These are phyloP conservation scores for Neocallimastix lanati DNA, from an alignment of 192 early-diverging fungal genomes.

Conservation along the genomic window DNA sequence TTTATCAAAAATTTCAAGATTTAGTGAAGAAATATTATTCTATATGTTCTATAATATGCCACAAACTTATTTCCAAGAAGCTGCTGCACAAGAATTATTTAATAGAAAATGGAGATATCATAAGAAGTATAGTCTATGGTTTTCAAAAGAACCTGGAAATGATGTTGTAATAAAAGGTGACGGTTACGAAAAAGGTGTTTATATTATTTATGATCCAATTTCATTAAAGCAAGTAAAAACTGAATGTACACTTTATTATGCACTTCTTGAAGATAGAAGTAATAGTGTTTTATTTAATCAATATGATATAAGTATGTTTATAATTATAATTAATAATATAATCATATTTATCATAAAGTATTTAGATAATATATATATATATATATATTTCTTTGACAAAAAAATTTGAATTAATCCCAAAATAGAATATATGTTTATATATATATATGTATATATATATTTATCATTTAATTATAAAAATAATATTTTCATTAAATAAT, in stretches of 20 bases:
- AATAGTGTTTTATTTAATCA: not conserved
- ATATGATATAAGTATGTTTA: not conserved
- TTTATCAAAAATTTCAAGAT: not conserved
- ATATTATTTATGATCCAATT: not conserved
- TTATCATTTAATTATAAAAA: too few species aligned
- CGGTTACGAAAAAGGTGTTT: not conserved
- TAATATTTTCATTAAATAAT: too few species aligned
- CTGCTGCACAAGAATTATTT: not conserved
- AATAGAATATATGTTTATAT: too few species aligned
- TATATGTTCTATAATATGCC: not conserved
- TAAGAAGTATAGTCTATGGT: not conserved
- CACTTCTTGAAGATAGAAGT: not conserved
- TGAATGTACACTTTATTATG: not conserved
- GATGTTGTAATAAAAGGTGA: not conserved
- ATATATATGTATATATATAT: too few species aligned
- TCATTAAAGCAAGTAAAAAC: not conserved
- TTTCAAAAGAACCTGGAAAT: not conserved
- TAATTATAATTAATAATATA: too few species aligned
- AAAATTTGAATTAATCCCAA: too few species aligned
- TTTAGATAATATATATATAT: too few species aligned
- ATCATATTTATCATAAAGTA: too few species aligned
- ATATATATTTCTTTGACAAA: too few species aligned
- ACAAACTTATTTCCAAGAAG: not conserved
- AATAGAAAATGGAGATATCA: not conserved
- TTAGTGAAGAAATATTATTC: not conserved